These are phyloP conservation scores for Serendipita indica DNA, from an alignment of 768 basidiomycete species.

Conservation along the genomic window DNA sequence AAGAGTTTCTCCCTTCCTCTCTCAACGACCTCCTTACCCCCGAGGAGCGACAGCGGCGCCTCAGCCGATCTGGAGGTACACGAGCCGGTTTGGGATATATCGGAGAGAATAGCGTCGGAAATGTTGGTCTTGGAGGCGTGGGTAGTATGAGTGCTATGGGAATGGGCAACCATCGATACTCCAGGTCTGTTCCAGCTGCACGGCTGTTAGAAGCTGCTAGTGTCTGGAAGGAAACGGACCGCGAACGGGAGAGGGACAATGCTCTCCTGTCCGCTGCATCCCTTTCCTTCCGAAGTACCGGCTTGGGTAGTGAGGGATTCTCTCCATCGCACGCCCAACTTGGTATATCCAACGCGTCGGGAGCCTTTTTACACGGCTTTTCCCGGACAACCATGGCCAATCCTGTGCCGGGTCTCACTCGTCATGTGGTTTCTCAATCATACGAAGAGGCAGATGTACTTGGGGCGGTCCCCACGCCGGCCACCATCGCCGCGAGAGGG, in stretches of 20 bases:
- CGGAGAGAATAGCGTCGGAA: neutral
- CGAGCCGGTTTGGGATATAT: constrained; percentile 7
- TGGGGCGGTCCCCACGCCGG: constrained; percentile 17
- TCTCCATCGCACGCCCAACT: constrained; percentile 28
- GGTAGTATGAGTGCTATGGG: constrained; percentile 1
- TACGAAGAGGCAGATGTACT: constrained; percentile 18
- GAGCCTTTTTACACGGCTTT: constrained; percentile 67
- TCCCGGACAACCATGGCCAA: constrained; percentile 15
- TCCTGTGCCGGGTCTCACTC: neutral
- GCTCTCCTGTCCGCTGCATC: constrained; percentile 5
- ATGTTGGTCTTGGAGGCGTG: neutral
- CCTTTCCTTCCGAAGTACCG: constrained; percentile 32
- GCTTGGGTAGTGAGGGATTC: constrained; percentile 22
- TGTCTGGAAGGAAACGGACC: constrained; percentile 61
- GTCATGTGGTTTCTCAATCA: neutral
- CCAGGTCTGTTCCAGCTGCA: constrained; percentile 67
- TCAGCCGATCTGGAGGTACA: constrained; percentile 46
- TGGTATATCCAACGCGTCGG: constrained; percentile 63
- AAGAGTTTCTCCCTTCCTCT: constrained; percentile 80
- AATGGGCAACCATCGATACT: constrained; percentile 48
- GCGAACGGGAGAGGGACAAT: neutral
- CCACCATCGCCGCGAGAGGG: constrained; percentile 19
- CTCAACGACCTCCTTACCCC: constrained; percentile 82
- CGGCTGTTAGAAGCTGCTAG: constrained; percentile 61
- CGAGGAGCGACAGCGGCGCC: constrained; percentile 66